Conservation (phyloP, 805 yeast genomes). For the Dipodascus albidus region DNA sequence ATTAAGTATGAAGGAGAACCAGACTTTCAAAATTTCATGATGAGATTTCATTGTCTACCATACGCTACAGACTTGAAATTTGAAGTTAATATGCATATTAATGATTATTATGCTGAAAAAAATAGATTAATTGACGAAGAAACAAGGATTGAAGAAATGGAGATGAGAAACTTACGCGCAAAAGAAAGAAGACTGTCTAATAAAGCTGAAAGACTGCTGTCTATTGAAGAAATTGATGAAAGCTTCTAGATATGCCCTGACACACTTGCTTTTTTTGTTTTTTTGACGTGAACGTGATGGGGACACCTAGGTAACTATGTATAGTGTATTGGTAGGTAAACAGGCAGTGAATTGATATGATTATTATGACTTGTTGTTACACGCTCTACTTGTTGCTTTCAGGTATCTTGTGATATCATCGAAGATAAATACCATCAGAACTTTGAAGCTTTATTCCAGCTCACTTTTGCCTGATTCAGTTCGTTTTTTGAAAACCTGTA, state of each 20-base stretch:
- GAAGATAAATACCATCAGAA: background rate
- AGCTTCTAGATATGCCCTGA: background rate
- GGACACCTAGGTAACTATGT: background rate
- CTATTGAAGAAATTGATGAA: background rate
- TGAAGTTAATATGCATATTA: background rate
- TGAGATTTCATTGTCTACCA: conserved; percentile 1
- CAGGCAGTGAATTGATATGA: background rate
- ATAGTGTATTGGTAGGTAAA: background rate
- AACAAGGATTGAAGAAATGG: background rate
- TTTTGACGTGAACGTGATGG: background rate
- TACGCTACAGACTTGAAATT: background rate
- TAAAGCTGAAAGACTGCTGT: background rate
- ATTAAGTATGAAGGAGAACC: background rate
- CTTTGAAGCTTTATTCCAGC: too few species aligned
- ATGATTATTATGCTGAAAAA: conserved; percentile 1
- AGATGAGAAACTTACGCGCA: background rate
- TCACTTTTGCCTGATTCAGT: too few species aligned
- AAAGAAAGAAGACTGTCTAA: background rate
- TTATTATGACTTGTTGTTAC: background rate
- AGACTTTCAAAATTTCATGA: background rate
- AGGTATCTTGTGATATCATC: background rate
- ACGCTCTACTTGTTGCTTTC: background rate
- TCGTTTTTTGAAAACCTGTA: background rate
- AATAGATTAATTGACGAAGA: background rate
- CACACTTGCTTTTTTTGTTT: background rate